Conservation (phyloP, 1,139 yeast species). For the Magnusiomyces sp. region DNA sequence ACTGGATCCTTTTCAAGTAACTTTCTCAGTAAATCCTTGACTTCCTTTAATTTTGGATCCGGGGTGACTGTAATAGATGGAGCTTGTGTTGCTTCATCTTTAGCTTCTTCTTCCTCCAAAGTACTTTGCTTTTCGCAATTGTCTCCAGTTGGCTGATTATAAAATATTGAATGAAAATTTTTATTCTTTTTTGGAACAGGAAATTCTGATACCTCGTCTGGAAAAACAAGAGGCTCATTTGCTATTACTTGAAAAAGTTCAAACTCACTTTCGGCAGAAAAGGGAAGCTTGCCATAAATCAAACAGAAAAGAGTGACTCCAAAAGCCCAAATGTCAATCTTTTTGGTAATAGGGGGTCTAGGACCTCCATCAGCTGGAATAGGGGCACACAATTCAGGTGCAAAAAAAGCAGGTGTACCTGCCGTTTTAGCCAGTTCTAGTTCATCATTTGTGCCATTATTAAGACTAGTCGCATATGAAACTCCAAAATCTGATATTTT, state of each 20-base stretch:
- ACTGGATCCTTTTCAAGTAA: conserved; percentile 66
- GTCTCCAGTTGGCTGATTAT: too few species aligned
- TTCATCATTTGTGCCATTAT: conserved; percentile 51
- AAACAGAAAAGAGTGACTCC: conserved; percentile 91
- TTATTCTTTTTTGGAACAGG: conserved; percentile 16
- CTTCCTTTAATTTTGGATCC: conserved; percentile 33
- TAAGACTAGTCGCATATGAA: conserved; percentile 58
- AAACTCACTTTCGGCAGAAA: conserved; percentile 81
- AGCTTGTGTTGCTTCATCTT: conserved; percentile 1
- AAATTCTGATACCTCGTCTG: conserved; percentile 32
- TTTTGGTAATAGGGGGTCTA: conserved; percentile 53
- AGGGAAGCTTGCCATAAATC: conserved; percentile 82
- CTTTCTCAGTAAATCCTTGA: conserved; percentile 55
- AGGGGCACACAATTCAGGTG: conserved; percentile 64
- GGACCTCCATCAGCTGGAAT: conserved; percentile 26
- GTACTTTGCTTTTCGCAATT: conserved; percentile 34
- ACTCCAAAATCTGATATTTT: conserved; percentile 97
- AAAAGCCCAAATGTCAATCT: conserved; percentile 93
- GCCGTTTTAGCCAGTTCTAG: conserved; percentile 83
- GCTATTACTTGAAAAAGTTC: conserved; percentile 80
- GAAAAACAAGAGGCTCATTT: conserved; percentile 52
- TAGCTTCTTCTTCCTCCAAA: conserved; percentile 3
- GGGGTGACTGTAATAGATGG: conserved; percentile 14
- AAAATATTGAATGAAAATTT: conserved; percentile 5
- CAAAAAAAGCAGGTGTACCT: conserved; percentile 82